Evolutionary conservation across 441 rosid genomes (phyloP), one percentile per base, ranked within the genome.

Genomic region (Adansonia grandidieri): DNA sequence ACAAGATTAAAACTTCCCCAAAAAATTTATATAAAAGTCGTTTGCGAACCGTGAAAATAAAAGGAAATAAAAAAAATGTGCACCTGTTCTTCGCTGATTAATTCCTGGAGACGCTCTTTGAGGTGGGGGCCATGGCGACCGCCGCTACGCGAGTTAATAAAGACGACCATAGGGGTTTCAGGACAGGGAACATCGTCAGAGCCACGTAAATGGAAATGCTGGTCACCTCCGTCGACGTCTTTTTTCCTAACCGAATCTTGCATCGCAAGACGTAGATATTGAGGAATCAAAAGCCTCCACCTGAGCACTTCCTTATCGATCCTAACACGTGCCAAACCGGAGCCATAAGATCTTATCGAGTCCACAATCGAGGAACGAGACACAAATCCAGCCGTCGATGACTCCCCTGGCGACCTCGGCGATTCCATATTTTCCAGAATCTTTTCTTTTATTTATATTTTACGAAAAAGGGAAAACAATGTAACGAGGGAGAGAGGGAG

Each of bases 51-150:
- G 10, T 6, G 22, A 19, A 14, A 7, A 14, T 54, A 57, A 37
- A 37, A 54, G 45, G 45, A 42, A 13, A 10, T 56, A 9, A 20
- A 20, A 61, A 79, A 40, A 53, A n/a, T 10, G 42, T 32, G 22
- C 19, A 91, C 98, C 95, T 96, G 98, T 77, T 96, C 98, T 54
- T 89, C 86, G 13, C 88, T 89, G 85, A 96, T 92, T 73, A 96
- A 83, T 73, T 91, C 88, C 85, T 86, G 88, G 42, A 96, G 91
- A 64, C 97, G 87, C 63, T 80, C 82, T 84, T 87, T 92, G 76
- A 96, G 97, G 73, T 88, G 88, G 28, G 94, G 97, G 1, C 98
- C 98, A 14, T 89, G 86, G 14, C 98, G 91, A 64, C 99, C 98
- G 14, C 99, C 98, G 64, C 98, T 93, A 51, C 79, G 86, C 14